Percentiles rank a stretch among this genome's conserved stretches.
phyloP scores from a whole-genome alignment of 805 yeast genomes.

The Lachancea sp. region DNA sequence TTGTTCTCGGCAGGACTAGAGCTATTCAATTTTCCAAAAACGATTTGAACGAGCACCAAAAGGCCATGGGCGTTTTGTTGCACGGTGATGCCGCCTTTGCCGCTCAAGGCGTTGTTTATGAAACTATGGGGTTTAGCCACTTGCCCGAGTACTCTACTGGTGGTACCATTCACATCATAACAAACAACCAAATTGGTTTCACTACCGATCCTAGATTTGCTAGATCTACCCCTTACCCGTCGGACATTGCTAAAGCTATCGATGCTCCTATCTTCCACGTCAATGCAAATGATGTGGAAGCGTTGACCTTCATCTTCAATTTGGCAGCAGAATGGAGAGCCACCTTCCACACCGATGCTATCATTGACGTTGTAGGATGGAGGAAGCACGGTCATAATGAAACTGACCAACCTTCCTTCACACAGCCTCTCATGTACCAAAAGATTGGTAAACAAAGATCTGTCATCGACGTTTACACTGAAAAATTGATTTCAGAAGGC shows the following conservation, averaged over 20 bases:
- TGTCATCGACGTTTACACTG: conserved; percentile 79
- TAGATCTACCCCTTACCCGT: conserved; percentile 96
- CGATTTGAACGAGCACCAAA: conserved; percentile 74
- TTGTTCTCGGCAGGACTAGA: conserved; percentile 95
- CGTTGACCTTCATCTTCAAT: conserved; percentile 83
- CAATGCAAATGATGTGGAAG: conserved; percentile 96
- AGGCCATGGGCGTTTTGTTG: conserved; percentile 85
- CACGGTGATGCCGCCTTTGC: conserved; percentile 99
- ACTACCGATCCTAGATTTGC: conserved; percentile 98
- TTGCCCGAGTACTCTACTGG: conserved; percentile 96
- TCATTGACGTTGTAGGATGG: conserved; percentile 96
- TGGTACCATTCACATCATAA: conserved; percentile 94
- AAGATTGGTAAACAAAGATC: conserved; percentile 83
- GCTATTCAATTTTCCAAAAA: conserved; percentile 88
- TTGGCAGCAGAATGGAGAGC: conserved; percentile 99
- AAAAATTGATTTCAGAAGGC: conserved; percentile 75
- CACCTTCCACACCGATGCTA: conserved; percentile 91
- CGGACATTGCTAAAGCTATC: conserved; percentile 93
- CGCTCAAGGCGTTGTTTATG: conserved; percentile 98
- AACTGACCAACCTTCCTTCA: conserved; percentile 98
- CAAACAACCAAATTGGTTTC: conserved; percentile 98
- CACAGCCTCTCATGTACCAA: conserved; percentile 97
- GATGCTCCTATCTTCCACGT: conserved; percentile 99
- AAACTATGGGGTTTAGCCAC: conserved; percentile 90
- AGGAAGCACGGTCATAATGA: conserved; percentile 99